phyloP scores from a whole-genome alignment of 163 green algal species.

The Trebouxiophyceae sp. region DNA sequence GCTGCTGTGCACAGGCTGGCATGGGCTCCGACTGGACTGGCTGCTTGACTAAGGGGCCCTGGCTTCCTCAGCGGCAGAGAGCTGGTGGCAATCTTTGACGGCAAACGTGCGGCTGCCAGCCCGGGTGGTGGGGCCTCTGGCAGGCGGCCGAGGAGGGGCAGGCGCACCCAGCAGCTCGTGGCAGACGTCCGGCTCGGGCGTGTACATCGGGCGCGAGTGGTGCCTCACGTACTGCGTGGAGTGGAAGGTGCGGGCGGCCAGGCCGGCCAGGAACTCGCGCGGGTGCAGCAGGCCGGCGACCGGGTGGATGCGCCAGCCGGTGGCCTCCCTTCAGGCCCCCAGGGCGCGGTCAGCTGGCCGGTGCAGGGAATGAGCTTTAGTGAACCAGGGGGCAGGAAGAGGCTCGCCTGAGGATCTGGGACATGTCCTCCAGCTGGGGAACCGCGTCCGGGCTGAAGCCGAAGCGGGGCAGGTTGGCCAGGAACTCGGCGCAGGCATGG shows the following conservation, averaged over 20 bases:
- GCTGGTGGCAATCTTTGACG: no score
- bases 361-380: not conserved
- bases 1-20: no score
- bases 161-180: constrained; percentile 57
- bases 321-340: constrained; percentile 15
- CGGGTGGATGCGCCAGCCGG: constrained; percentile 74
- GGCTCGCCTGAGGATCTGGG: constrained; percentile 20
- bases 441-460: constrained; percentile 51
- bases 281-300: constrained; percentile 88
- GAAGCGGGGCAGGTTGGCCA: constrained; percentile 44
- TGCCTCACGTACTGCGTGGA: constrained; percentile 88
- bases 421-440: constrained; percentile 76
- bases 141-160: not conserved
- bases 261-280: constrained; percentile 83
- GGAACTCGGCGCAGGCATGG: constrained; percentile 75
- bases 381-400: no score
- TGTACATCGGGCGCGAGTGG: constrained; percentile 69
- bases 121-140: not conserved
- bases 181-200: constrained; percentile 85
- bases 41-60: not conserved
- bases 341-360: not conserved
- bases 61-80: not conserved
- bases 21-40: not conserved
- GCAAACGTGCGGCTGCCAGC: no score
- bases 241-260: constrained; percentile 85